Conservation (phyloP, 768 basidiomycete species). For the Dictyophora rubrovolvata region DNA sequence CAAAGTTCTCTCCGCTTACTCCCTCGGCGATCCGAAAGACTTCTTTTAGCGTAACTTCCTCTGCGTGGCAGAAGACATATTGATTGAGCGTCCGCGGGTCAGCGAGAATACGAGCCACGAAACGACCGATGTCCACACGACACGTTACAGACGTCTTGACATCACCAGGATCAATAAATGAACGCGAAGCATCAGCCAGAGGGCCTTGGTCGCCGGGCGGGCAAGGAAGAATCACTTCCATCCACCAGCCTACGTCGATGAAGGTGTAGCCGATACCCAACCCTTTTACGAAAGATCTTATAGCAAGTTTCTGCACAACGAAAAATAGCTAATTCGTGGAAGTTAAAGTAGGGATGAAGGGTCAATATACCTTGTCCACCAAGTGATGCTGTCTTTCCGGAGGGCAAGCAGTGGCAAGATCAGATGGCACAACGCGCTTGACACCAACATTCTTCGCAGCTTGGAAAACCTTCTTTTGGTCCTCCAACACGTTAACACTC, state of each 20-base stretch:
- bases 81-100: conserved; percentile 24
- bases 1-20: conserved; percentile 17
- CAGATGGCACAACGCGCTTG: conserved; percentile 17
- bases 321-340: background rate
- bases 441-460: conserved; percentile 17
- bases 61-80: conserved; percentile 19
- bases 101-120: conserved; percentile 22
- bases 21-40: conserved; percentile 15
- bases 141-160: conserved; percentile 16
- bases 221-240: conserved; percentile 14
- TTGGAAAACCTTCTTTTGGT: conserved; percentile 13
- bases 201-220: background rate
- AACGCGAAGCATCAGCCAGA: conserved; percentile 8
- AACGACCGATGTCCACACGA: conserved; percentile 18
- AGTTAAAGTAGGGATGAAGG: too few relatives aligned
- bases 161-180: conserved; percentile 14
- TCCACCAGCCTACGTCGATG: conserved; percentile 25
- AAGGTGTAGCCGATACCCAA: conserved; percentile 21
- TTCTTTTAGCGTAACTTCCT: conserved; percentile 18
- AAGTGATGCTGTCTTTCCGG: too few relatives aligned
- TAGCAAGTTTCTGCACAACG: conserved; percentile 19
- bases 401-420: conserved; percentile 13
- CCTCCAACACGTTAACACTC: background rate
- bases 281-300: conserved; percentile 18
- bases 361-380: too few relatives aligned